These are phyloP conservation scores for Monosporascus ibericus DNA, from an alignment of 2,329 filamentous ascomycete genomes.

Conservation along the genomic window DNA sequence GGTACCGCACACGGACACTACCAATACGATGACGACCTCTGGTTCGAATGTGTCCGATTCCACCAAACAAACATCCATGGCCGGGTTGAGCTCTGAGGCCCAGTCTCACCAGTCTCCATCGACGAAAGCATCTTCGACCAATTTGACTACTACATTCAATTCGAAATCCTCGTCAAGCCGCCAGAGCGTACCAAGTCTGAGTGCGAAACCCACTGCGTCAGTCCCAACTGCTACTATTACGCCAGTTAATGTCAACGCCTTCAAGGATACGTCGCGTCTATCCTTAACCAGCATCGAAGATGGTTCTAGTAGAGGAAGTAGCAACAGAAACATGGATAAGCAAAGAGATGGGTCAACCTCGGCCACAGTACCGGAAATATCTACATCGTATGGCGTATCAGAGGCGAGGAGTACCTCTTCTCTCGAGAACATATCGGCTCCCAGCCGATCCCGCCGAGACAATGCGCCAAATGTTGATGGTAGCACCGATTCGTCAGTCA, in stretches of 20 bases:
- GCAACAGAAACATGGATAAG: slow-evolving; percentile 38
- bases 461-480: slow-evolving; percentile 40
- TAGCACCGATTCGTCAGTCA: slow-evolving; percentile 37
- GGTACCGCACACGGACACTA: slow-evolving; percentile 36
- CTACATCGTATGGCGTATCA: slow-evolving; percentile 32
- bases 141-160: slow-evolving; percentile 36
- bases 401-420: slow-evolving; percentile 20
- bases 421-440: slow-evolving; percentile 22
- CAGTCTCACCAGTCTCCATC: slow-evolving; percentile 34
- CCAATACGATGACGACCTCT: slow-evolving; percentile 26
- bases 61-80: slow-evolving; percentile 26
- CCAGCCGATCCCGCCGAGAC: slow-evolving; percentile 31
- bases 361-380: slow-evolving; percentile 28
- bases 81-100: slow-evolving; percentile 30
- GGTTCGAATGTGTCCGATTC: slow-evolving; percentile 28
- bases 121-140: slow-evolving; percentile 43
- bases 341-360: slow-evolving; percentile 32
- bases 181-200: slow-evolving; percentile 25
- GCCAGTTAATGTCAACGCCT: slow-evolving; percentile 42
- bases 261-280: slow-evolving; percentile 40
- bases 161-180: slow-evolving; percentile 29
- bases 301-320: slow-evolving; percentile 27
- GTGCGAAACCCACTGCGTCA: slow-evolving; percentile 22
- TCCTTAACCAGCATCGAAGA: slow-evolving; percentile 37
- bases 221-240: slow-evolving; percentile 32